Base-by-base conservation (phyloP, 2,329 filamentous ascomycete genomes). In the Herpotrichia juniperi region DNA sequence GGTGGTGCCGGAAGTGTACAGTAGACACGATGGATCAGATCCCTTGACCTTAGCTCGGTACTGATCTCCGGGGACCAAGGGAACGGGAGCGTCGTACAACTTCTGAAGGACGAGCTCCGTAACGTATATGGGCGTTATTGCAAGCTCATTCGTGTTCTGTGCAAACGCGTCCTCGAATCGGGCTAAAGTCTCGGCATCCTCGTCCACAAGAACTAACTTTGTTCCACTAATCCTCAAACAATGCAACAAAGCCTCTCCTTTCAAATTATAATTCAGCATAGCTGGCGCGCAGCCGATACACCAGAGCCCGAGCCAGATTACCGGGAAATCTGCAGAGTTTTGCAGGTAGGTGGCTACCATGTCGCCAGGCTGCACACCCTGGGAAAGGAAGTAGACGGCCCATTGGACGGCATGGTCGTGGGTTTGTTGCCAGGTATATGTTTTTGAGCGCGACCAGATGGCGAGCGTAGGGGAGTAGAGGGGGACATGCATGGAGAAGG, bases 1-100 rank as follows among this genome's bases (percentile, higher is more conserved):
- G 0, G 89, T 92, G 0, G 89, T 91, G 19, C 89, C 89, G 47
- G 84, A 85, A 0, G 89, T 92, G 67, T 90, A 92, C 51, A 91
- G 83, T 17, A 92, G 71, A 26, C 81, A 83, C 50, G 82, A 79
- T 0, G 88, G 84, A 58, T 78, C 83, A 9, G 75, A 66, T 0
- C 76, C 78, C 16, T 74, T 71, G 1, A 89, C 77, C 1, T 72
- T 72, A 4, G 77, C 75, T 34, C 87, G 79, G 51, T 84, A 79
- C 10, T 78, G 73, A 51, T 88, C 81, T 1, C 77, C 78, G 0
- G 84, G 83, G 26, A 81, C 60, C 10, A 11, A 5, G 8, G 53
- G 40, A 5, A 60, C 58, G 1, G 54, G 54, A 3, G 52, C 54
- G 8, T 53, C 48, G 26, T 66, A 56, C 3, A 71, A 39, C 39